phyloP scores from a whole-genome alignment of 2,329 filamentous ascomycete genomes.

The Claviceps cyperi region DNA sequence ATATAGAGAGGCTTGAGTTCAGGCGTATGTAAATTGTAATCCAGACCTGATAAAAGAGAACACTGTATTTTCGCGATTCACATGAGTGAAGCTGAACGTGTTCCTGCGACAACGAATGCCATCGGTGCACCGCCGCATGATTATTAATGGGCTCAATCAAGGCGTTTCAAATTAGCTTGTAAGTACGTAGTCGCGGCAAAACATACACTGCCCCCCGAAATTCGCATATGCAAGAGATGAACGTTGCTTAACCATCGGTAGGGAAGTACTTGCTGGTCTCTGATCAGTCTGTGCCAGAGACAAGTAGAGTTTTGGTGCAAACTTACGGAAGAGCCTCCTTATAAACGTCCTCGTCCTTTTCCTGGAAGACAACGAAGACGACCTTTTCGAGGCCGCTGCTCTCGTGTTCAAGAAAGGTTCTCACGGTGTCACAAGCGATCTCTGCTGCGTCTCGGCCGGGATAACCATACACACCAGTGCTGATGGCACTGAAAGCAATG shows the following conservation, averaged over 20 bases:
- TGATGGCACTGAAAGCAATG: constrained; percentile 72
- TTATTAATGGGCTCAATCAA: neutral
- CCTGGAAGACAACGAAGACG: constrained; percentile 72
- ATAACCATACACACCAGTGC: constrained; percentile 84
- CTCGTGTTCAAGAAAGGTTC: constrained; percentile 36
- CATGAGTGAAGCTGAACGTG: neutral
- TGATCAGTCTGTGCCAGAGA: neutral
- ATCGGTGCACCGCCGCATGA: neutral
- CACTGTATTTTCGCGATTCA: neutral
- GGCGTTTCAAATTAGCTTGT: neutral
- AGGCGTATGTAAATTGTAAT: too few relatives aligned
- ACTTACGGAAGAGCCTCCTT: constrained; percentile 53
- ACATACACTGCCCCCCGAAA: neutral
- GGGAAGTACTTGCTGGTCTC: constrained; percentile 14
- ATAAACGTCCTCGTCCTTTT: constrained; percentile 66
- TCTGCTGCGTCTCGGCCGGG: constrained; percentile 58
- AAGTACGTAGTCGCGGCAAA: neutral
- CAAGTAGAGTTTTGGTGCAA: neutral
- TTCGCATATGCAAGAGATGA: neutral
- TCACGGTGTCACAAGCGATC: constrained; percentile 49
- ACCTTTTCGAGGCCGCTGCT: constrained; percentile 48
- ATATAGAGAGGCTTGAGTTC: neutral
- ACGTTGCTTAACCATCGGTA: constrained; percentile 3
- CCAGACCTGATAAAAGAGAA: too few relatives aligned
- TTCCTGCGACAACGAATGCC: neutral